Conservation (phyloP, 495 filamentous ascomycete species). For the Podospora bellae-mahoneyi region DNA sequence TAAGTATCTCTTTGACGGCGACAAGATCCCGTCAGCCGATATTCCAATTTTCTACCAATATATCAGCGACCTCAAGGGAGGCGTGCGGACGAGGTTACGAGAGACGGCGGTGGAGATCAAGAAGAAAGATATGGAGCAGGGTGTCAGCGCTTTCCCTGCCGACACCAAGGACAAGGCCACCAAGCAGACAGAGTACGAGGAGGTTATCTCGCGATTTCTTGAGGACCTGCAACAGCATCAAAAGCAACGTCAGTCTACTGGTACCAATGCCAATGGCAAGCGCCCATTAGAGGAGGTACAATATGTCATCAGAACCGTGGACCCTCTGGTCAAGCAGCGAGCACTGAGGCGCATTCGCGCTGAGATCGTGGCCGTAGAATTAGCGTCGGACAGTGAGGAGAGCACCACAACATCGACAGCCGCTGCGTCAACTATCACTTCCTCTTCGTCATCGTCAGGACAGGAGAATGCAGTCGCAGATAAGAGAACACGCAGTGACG, state of each 20-base stretch:
- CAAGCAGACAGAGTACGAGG: conserved; percentile 52
- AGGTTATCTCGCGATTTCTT: conserved; percentile 48
- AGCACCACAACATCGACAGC: conserved; percentile 27
- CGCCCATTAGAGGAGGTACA: conserved; percentile 46
- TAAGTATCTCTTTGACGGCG: conserved; percentile 70
- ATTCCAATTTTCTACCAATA: conserved; percentile 64
- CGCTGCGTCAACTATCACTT: conserved; percentile 30
- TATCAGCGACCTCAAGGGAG: conserved; percentile 67
- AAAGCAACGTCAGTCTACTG: conserved; percentile 13
- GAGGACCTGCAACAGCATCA: conserved; percentile 30
- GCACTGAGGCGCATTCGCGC: conserved; percentile 51
- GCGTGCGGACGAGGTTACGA: conserved; percentile 59
- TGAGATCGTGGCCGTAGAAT: conserved; percentile 44
- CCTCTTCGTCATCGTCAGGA: conserved; percentile 25
- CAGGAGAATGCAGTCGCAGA: background rate
- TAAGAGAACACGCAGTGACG: conserved; percentile 39
- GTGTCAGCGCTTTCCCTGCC: conserved; percentile 38
- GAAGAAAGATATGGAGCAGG: conserved; percentile 47
- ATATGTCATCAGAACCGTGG: conserved; percentile 42
- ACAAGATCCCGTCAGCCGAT: conserved; percentile 61
- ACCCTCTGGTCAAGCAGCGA: conserved; percentile 44
- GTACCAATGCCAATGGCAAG: conserved; percentile 31
- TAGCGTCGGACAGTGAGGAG: conserved; percentile 39
- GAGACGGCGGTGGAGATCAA: conserved; percentile 57
- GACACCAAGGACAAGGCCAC: conserved; percentile 43